Evolutionary conservation across 768 basidiomycete species (phyloP).

Genomic region (Hypholoma sublateritium): DNA sequence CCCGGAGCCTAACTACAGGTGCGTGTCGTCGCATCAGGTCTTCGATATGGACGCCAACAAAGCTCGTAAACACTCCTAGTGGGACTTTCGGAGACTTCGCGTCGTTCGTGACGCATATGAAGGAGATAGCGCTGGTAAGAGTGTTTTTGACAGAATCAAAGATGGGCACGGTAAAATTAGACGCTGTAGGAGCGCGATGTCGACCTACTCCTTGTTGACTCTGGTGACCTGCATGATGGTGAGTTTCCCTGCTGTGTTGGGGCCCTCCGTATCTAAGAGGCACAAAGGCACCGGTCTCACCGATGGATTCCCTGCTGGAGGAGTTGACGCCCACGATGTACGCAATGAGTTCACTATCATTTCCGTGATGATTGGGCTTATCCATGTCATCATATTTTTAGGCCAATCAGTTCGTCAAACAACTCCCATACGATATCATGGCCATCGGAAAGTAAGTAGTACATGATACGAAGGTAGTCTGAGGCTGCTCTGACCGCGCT

Average conservation of each 20-base stretch:
- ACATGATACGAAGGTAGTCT: neutral
- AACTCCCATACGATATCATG: slow-evolving; percentile 80
- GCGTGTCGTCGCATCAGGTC: neutral
- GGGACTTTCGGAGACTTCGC: slow-evolving; percentile 73
- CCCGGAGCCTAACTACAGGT: slow-evolving; percentile 74
- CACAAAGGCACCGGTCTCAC: slow-evolving; percentile 67
- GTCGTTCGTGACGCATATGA: slow-evolving; percentile 86
- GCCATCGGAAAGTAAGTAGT: slow-evolving; percentile 76
- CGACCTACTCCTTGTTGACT: slow-evolving; percentile 81
- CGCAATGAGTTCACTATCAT: slow-evolving; percentile 7
- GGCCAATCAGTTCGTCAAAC: slow-evolving; percentile 74
- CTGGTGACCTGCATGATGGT: slow-evolving; percentile 79
- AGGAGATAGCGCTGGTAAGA: slow-evolving; percentile 60
- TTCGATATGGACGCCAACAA: slow-evolving; percentile 1
- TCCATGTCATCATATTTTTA: slow-evolving; percentile 21
- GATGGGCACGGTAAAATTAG: neutral
- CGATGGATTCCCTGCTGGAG: slow-evolving; percentile 71
- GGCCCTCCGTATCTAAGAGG: neutral
- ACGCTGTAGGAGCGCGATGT: slow-evolving; percentile 58
- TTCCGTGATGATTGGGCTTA: neutral
- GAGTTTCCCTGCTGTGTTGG: neutral
- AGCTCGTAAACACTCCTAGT: slow-evolving; percentile 22
- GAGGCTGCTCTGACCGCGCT: neutral
- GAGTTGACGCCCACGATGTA: slow-evolving; percentile 73
- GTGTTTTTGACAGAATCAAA: neutral